Evolutionary conservation across 2,329 filamentous ascomycete species (phyloP).

Genomic region (Neonectria hederae): DNA sequence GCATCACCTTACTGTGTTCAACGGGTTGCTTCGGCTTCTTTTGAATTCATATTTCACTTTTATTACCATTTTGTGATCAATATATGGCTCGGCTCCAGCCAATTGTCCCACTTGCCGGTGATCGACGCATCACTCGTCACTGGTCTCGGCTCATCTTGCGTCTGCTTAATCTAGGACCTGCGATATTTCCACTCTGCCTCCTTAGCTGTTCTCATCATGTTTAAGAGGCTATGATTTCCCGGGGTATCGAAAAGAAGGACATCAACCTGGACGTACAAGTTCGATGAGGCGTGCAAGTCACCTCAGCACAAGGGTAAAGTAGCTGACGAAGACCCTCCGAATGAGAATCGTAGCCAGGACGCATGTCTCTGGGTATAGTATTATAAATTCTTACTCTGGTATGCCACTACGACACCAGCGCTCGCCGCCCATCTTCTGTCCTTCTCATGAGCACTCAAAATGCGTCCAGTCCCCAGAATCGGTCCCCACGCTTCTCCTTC

Average conservation of each 20-base stretch:
- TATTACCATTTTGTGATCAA: background rate
- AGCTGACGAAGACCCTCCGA: background rate
- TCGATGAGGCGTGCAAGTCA: background rate
- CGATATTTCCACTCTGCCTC: background rate
- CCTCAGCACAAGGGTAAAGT: background rate
- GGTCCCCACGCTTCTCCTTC: slow-evolving; percentile 24
- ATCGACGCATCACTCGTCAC: background rate
- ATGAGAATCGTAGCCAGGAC: slow-evolving; percentile 41
- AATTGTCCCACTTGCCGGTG: background rate
- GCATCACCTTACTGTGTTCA: background rate
- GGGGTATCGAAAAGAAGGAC: background rate
- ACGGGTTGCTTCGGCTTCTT: background rate
- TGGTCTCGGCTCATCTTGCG: background rate
- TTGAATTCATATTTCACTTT: background rate
- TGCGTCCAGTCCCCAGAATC: slow-evolving; percentile 11
- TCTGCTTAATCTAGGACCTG: background rate
- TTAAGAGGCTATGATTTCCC: background rate
- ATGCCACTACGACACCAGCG: slow-evolving; percentile 24
- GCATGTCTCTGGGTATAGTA: slow-evolving; percentile 35
- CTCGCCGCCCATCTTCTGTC: slow-evolving; percentile 12
- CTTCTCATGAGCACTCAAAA: slow-evolving; percentile 22
- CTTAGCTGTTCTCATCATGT: background rate
- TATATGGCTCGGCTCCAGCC: background rate
- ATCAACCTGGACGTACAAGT: background rate
- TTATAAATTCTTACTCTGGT: slow-evolving; percentile 42